Conservation (phyloP, 1,284 basidiomycete genomes). For the Sporisorium sorghi region DNA sequence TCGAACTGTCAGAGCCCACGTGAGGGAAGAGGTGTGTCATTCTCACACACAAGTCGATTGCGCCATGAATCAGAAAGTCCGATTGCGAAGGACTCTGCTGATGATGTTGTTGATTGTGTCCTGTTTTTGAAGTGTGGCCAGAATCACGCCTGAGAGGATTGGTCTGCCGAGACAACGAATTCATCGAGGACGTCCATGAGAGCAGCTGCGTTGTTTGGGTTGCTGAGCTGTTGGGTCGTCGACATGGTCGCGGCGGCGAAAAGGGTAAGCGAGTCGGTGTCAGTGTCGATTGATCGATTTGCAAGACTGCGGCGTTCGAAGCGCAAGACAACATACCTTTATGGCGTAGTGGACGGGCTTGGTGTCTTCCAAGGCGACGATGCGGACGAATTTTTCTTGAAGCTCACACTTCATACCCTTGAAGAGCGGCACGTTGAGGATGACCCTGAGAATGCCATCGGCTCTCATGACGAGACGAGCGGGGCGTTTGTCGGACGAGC, state of each 20-base stretch:
- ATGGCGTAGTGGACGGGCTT: slow-evolving; percentile 63
- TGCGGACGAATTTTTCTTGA: slow-evolving; percentile 72
- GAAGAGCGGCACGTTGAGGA: slow-evolving; percentile 88
- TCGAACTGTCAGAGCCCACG: not conserved
- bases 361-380: slow-evolving; percentile 64
- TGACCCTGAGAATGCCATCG: slow-evolving; percentile 85
- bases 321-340: slow-evolving; percentile 50
- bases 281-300: not conserved
- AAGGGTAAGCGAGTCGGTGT: not conserved
- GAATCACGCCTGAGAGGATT: slow-evolving; percentile 17
- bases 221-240: slow-evolving; percentile 29
- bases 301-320: too few relatives aligned
- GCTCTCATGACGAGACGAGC: slow-evolving; percentile 93
- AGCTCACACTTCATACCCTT: slow-evolving; percentile 83
- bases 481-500: slow-evolving; percentile 74
- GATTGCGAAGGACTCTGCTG: slow-evolving; percentile 2
- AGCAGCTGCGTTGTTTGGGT: slow-evolving; percentile 50
- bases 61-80: not conserved
- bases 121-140: not conserved
- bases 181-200: slow-evolving; percentile 51
- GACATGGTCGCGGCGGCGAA: not conserved
- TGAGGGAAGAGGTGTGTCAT: not conserved
- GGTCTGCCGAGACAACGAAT: slow-evolving; percentile 28
- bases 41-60: not conserved
- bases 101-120: not conserved